Base-by-base conservation (phyloP, 371 early-diverging fungal species). In the Blyttiomyces sp. region DNA sequence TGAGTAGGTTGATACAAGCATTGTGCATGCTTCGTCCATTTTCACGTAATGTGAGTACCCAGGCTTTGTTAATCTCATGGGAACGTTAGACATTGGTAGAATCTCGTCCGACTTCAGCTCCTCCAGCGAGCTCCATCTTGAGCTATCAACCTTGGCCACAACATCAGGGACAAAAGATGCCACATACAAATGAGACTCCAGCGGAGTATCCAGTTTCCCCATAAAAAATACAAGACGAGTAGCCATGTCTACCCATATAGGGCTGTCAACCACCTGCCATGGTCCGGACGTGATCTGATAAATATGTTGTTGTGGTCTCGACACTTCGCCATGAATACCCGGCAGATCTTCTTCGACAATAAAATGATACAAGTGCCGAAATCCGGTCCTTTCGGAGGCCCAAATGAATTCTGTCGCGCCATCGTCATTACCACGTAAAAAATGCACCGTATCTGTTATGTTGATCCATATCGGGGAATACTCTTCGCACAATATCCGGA, bases 141-240 rank as follows among this genome's bases (percentile, higher is more conserved):
- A n/a, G n/a, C n/a, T n/a, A n/a, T n/a, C n/a, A n/a, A n/a, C n/a
- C n/a, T n/a, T 39, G 9, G n/a, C 39, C 39, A 13, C 13, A 9
- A 39, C 9, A 39, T 9, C 39, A 9, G 13, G 16, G 9, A 66
- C 69, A 63, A 68, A 86, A 24, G 75, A 68, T 2, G 75, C 62
- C 1, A 83, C 87, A 66, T 88, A 91, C 9, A 91, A 72, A 53
- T 89, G 88, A 0, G 75, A 57, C 61, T 89, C 89, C 1, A 88
- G 59, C 0, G 86, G 84, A 0, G 83, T 78, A 42, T 88, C 87
- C 27, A 70, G 69, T 44, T 84, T 87, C 3, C 82, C 91, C 24
- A 73, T 78, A 54, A 89, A 89, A 62, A 86, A 91, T 9, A 89
- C 86, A 3, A 87, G 74, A 13, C 75, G 52, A 1, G 81, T 61